A percentile compares a stretch with the other conserved stretches of the same genome.
Conservation (phyloP, 1,284 basidiomycete genomes). For the Pholiota adiposa region DNA sequence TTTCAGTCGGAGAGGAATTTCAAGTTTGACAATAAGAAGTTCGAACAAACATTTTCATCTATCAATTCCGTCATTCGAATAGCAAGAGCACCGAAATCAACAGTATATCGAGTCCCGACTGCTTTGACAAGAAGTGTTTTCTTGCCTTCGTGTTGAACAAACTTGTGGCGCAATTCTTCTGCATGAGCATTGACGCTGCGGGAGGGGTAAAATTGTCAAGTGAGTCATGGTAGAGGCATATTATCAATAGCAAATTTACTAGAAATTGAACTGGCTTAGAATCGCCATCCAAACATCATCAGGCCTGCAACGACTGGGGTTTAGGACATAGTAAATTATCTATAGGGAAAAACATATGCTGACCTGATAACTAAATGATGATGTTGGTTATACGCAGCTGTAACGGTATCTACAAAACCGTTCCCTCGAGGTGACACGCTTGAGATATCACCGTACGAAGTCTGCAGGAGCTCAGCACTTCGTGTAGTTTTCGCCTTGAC, state of each 20-base stretch:
- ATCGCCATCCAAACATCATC: constrained; percentile 47
- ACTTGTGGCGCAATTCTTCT: constrained; percentile 41
- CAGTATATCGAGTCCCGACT: constrained; percentile 29
- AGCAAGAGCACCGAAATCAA: constrained; percentile 39
- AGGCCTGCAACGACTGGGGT: constrained; percentile 2
- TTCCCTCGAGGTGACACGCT: constrained; percentile 4
- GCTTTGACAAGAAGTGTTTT: constrained; percentile 34
- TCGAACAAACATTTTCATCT: constrained; percentile 32
- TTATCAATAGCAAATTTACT: constrained; percentile 16
- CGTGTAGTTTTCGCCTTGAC: neutral
- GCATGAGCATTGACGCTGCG: constrained; percentile 41
- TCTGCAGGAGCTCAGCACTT: constrained; percentile 14
- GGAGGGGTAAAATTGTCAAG: neutral
- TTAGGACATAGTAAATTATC: neutral
- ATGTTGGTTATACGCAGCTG: constrained; percentile 17
- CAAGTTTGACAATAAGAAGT: neutral
- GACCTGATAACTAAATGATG: constrained; percentile 17
- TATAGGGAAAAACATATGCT: neutral
- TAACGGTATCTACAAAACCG: constrained; percentile 21
- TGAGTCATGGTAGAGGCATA: neutral
- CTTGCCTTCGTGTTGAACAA: constrained; percentile 44
- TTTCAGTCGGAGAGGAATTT: neutral
- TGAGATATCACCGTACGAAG: constrained; percentile 3
- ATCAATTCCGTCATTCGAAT: constrained; percentile 38
- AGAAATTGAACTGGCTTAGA: constrained; percentile 46